Base-by-base conservation (phyloP, 805 yeast genomes). In the Metschnikowia koreensis region DNA sequence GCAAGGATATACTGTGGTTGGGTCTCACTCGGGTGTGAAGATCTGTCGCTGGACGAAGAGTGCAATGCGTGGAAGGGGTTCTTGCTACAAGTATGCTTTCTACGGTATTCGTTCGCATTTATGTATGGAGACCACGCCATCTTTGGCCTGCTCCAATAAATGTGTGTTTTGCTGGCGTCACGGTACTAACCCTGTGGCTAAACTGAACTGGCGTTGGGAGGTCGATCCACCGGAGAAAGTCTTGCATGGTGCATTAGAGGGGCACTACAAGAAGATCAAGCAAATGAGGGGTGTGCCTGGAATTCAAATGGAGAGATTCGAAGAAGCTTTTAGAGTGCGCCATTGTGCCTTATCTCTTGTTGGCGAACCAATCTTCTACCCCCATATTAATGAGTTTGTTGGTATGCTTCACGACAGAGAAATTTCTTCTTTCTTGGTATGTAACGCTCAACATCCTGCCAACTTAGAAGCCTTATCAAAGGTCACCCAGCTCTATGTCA, bases 161-260 rank as follows among this genome's bases (percentile, higher is more conserved):
- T 91, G 97, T 78, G 97, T 92, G 5, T 91, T 91, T 65, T 91
- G 97, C 71, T 91, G 97, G 97, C 81, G 97, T 66, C 97, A 91
- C 68, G 97, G 97, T 45, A 91, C 97, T 2, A 92, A 91, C 64
- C 97, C 97, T 0, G 97, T 92, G 1, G 97, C 97, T 15, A 91
- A 96, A 29, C 86, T 86, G 54, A 74, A 73, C 56, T 91, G 97
- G 97, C 76, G 97, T 62, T 91, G 97, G 97, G 93, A 90, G 62
- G 88, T 90, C 12, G 97, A 91, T 67, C 84, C 86, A 17, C 97
- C 97, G 0, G 92, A 89, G 59, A 84, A 76, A 54, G 89, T 91
- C 46, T 66, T 91, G 50, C 82, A 87, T 43, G 97, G 97, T 29
- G 97, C 97, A 0, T 69, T 91, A 42, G 83, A 80, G 57, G 97